Conservation (phyloP, 139 green algal species). For the Chlamydomonas sp. region DNA sequence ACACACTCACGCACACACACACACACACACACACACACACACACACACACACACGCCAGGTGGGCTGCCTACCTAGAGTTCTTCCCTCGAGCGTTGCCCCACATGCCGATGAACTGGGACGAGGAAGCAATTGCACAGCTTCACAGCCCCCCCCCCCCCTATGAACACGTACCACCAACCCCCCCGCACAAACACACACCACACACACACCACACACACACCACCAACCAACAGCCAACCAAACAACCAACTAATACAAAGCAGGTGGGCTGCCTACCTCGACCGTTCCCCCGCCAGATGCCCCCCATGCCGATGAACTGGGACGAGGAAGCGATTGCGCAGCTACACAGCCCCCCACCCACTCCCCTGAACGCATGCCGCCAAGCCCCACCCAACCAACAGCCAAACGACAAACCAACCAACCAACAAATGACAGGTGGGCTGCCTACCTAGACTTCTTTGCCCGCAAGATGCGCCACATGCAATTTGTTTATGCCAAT, state of each 20-base stretch:
- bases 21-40: conserved; percentile 6
- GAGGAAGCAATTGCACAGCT: too few relatives aligned
- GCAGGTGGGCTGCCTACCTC: conserved; percentile 37
- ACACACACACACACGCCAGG: conserved; percentile 16
- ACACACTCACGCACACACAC: not conserved
- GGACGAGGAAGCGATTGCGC: too few relatives aligned
- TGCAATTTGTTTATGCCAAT: too few relatives aligned
- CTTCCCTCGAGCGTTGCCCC: conserved; percentile 34
- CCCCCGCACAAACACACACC: not conserved
- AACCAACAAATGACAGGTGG: conserved; percentile 28
- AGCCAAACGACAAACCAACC: too few relatives aligned
- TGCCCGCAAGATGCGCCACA: conserved; percentile 34
- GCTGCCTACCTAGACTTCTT: conserved; percentile 36
- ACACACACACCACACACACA: conserved; percentile 9
- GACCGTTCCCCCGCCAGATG: conserved; percentile 34
- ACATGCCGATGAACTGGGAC: conserved; percentile 46
- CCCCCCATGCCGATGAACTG: conserved; percentile 43
- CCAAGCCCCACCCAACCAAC: too few relatives aligned
- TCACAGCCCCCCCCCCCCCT: too few relatives aligned
- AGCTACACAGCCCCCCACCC: too few relatives aligned
- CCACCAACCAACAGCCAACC: too few relatives aligned
- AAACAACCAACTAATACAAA: too few relatives aligned
- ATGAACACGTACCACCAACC: too few relatives aligned
- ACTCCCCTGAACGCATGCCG: too few relatives aligned
- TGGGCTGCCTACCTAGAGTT: conserved; percentile 42